Evolutionary conservation across 192 early-diverging fungal genomes (phyloP).

Genomic region (Oehlia diaphana): DNA sequence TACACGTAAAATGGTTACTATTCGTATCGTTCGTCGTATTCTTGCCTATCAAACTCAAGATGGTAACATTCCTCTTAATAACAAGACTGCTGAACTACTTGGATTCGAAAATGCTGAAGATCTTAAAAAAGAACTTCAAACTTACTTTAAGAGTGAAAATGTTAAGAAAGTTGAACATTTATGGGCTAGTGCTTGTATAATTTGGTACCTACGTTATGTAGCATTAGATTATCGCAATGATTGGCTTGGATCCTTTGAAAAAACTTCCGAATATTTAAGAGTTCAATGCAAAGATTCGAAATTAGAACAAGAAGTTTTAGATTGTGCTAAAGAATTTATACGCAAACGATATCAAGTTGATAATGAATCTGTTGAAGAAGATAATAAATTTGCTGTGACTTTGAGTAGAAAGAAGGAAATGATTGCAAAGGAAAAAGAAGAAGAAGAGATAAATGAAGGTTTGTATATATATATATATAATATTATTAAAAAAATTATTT

Average conservation of each 20-base stretch:
- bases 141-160: conserved; percentile 1
- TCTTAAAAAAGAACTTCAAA: neutral
- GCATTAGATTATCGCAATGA: conserved; percentile 7
- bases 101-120: conserved; percentile 13
- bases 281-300: conserved; percentile 4
- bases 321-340: conserved; percentile 23
- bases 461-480: too few species aligned
- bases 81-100: neutral
- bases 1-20: conserved; percentile 12
- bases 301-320: conserved; percentile 7
- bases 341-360: conserved; percentile 24
- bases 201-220: conserved; percentile 23
- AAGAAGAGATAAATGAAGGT: neutral
- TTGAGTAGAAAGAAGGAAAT: neutral
- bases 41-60: neutral
- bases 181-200: conserved; percentile 9
- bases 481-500: neutral
- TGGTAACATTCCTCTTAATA: neutral
- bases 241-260: conserved; percentile 2
- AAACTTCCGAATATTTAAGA: conserved; percentile 11
- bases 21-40: neutral
- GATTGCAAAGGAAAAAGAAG: neutral
- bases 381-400: neutral
- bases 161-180: conserved; percentile 1
- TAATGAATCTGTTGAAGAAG: neutral